Conservation (phyloP, 352 stramenopile species). For the Phytopythium aichiense region DNA sequence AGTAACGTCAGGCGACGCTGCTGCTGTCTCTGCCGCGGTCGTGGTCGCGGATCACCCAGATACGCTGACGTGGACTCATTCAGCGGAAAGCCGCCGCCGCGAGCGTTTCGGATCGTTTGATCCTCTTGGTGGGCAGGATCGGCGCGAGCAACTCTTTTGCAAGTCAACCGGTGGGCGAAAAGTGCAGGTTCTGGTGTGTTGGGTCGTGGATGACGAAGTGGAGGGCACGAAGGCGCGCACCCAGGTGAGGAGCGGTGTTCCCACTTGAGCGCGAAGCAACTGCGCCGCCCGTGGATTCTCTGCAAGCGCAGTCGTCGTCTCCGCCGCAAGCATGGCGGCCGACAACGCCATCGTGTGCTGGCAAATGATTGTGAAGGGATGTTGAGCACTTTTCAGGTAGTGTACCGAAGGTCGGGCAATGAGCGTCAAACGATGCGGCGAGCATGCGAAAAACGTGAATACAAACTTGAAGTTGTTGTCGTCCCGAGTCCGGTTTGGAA, state of each 20-base stretch:
- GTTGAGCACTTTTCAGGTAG: no score
- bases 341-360: not conserved
- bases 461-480: not conserved
- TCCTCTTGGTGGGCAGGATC: not conserved
- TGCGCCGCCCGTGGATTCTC: not conserved
- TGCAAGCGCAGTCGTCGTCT: no score
- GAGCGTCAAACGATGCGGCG: not conserved
- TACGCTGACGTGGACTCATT: constrained; percentile 6
- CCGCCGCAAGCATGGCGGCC: no score
- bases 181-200: not conserved
- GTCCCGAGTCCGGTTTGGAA: no score
- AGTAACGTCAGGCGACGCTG: not conserved
- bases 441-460: not conserved
- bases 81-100: not conserved
- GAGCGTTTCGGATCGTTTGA: not conserved
- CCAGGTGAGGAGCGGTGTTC: not conserved
- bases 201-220: not conserved
- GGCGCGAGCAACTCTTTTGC: not conserved
- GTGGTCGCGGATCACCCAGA: not conserved
- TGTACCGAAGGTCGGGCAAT: no score
- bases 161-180: not conserved
- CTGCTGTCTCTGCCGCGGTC: not conserved
- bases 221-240: not conserved
- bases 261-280: not conserved
- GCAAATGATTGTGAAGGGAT: not conserved